A percentile compares a stretch with the other conserved stretches of the same genome.
Evolutionary conservation across 2,329 filamentous ascomycete species (phyloP).

Genomic region (Fusarium falciforme): DNA sequence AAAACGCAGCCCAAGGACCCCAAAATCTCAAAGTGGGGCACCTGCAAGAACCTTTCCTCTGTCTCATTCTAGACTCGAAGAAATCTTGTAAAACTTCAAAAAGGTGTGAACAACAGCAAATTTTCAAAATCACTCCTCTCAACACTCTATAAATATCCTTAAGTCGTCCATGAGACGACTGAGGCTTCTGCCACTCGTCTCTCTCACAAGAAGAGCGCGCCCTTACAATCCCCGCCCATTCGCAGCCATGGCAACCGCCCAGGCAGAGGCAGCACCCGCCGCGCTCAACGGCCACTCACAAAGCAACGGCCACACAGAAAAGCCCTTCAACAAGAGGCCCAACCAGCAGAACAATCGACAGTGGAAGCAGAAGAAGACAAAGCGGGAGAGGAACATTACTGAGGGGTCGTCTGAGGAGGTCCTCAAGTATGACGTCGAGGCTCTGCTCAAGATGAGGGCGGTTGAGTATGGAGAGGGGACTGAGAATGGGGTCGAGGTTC

Average conservation of each 20-base stretch:
- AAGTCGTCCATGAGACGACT: conserved; percentile 32
- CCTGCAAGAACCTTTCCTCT: conserved; percentile 39
- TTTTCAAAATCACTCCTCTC: background rate
- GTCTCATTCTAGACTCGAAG: conserved; percentile 22
- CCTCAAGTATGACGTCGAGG: conserved; percentile 70
- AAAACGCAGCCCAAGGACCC: conserved; percentile 28
- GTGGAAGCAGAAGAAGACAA: conserved; percentile 63
- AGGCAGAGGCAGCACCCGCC: conserved; percentile 20
- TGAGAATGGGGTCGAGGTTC: conserved; percentile 46
- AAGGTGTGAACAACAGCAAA: background rate
- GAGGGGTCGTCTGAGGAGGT: conserved; percentile 76
- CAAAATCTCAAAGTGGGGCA: conserved; percentile 30
- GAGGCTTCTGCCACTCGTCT: conserved; percentile 25
- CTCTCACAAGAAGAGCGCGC: conserved; percentile 29
- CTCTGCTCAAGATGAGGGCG: conserved; percentile 60
- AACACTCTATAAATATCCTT: background rate
- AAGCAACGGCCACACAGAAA: conserved; percentile 14
- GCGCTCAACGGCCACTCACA: conserved; percentile 33
- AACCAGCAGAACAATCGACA: conserved; percentile 35
- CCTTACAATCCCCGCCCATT: conserved; percentile 33
- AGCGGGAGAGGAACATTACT: conserved; percentile 69
- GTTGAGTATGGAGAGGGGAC: conserved; percentile 42
- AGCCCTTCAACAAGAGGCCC: conserved; percentile 41
- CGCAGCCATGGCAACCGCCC: conserved; percentile 39
- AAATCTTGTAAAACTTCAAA: conserved; percentile 19